Base-by-base conservation (phyloP, 805 yeast species). In the Lipomyces chichibuensis region DNA sequence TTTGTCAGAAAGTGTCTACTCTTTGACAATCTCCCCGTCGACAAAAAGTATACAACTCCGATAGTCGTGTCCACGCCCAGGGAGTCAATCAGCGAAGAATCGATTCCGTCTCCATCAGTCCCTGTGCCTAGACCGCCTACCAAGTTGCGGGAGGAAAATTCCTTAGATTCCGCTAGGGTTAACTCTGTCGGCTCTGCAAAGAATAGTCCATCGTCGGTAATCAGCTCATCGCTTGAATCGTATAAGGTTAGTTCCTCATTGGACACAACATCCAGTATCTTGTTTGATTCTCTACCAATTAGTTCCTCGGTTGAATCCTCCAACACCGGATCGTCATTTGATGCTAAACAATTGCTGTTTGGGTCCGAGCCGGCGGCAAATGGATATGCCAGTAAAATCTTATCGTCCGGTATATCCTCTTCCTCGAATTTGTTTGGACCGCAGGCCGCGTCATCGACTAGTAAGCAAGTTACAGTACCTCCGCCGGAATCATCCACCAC, bases 1-100 rank as follows among this genome's bases (percentile, higher is more conserved):
- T 67, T 56, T 29, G 69, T 66, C 13, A 57, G 59, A 32, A 63
- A 63, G 25, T 66, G 70, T 32, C 53, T 68, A 53, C 58, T 65
- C 8, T 68, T 68, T 53, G 71, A 68, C 32, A 63, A 68, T 51
- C 60, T 68, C 60, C 39, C 33, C 23, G 58, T 66, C 25, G 54
- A 57, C 25, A 23, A 37, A 25, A 65, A 62, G 55, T 62, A 59
- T 46, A 60, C 37, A 20, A 33, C 52, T 8, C 63, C 65, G 13
- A 64, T 64, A 11, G 43, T 27, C 17, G 57, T 25, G 20, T n/a
- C 8, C 23, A n/a, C 49, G 14, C 35, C 55, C 1, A 43, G 8
- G 35, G 11, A 37, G 20, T 29, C 43, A n/a, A 33, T 57, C 29
- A 35, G 46, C 29, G 37, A 35, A 13, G 35, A 57, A 13, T 20